Base-by-base conservation (phyloP, 208 protist species). In the Leptomonas pyrrhocoris region DNA sequence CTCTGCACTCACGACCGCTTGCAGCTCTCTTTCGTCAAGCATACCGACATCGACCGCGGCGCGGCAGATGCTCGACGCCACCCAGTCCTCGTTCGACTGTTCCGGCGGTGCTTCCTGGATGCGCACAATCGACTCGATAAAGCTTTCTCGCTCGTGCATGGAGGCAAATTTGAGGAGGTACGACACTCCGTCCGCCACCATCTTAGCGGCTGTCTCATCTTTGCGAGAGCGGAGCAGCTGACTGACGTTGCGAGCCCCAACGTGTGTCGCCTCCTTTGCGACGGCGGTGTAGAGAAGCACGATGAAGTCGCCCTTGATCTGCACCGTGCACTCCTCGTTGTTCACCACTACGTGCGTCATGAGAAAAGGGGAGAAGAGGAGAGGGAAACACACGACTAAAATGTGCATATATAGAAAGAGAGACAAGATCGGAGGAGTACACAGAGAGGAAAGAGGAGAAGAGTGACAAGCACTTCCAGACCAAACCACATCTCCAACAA, bases 181-280 rank as follows among this genome's bases (percentile, higher is more conserved):
- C 6, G 60, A 42, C 27, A 36, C 62, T 12, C 67, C 70, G 18
- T 56, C 77, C 7, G 80, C 61, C 23, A 88, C 64, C 40, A 91
- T 51, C 58, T 90, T 90, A 0, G 79, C 83, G 1, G 72, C 53
- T 5, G 54, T 69, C 28, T 75, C 71, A 70, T 91, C 80, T 27
- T 82, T 81, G 42, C 86, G 84, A 12, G 89, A 92, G 25, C 89
- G 86, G 53, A 92, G 50, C 19, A 94, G 79, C 74, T 94, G 89
- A 36, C 54, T 73, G 55, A 94, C 78, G 40, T 79, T 79, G 27
- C 57, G 66, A 19, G 67, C 68, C 12, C 68, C 50, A 23, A 91
- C 25, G 65, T 63, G n/a, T 36, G 77, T 48, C 2, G 45, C 36
- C 2, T 55, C 55, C 27, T 65, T 65, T 28, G 34, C 36, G 38